phyloP scores from a whole-genome alignment of 768 basidiomycete species.

The Lanmaoa rubissima region DNA sequence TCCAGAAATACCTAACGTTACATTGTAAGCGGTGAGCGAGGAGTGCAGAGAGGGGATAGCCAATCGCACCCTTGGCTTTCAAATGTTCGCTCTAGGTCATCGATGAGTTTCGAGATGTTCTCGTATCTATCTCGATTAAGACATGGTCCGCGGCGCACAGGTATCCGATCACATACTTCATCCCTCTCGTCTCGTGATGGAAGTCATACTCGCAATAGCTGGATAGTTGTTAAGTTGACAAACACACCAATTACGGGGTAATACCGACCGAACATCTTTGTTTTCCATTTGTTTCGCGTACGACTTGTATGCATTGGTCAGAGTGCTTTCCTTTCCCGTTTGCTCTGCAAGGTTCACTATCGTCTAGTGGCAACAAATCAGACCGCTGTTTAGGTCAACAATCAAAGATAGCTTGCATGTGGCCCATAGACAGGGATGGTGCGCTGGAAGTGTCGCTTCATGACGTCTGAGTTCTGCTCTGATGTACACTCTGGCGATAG shows the following conservation, averaged over 20 bases:
- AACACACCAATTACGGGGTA: not conserved
- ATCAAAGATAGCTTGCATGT: constrained; percentile 48
- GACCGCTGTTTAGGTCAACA: constrained; percentile 4
- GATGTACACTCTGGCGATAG: constrained; percentile 72
- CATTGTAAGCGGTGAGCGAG: constrained; percentile 1
- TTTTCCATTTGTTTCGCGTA: constrained; percentile 55
- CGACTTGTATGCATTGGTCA: constrained; percentile 77
- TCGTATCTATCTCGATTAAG: constrained; percentile 60
- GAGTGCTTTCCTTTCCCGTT: constrained; percentile 78
- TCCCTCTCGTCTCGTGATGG: constrained; percentile 89
- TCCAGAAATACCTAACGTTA: constrained; percentile 71
- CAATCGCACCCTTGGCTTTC: constrained; percentile 69
- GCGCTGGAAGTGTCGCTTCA: constrained; percentile 72
- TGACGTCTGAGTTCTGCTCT: constrained; percentile 64
- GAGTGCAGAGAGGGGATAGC: not conserved
- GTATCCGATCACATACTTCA: constrained; percentile 63
- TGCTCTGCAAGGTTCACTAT: constrained; percentile 90
- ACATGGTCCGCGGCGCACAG: not conserved
- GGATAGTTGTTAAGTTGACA: not conserved
- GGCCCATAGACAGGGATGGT: constrained; percentile 71
- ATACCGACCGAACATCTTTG: constrained; percentile 55
- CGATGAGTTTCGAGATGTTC: constrained; percentile 79
- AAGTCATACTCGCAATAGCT: constrained; percentile 90
- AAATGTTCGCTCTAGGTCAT: constrained; percentile 69
- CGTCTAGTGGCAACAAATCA: constrained; percentile 43